Conservation (phyloP, 75 land plant genomes). For the Ceratopteris richardii region DNA sequence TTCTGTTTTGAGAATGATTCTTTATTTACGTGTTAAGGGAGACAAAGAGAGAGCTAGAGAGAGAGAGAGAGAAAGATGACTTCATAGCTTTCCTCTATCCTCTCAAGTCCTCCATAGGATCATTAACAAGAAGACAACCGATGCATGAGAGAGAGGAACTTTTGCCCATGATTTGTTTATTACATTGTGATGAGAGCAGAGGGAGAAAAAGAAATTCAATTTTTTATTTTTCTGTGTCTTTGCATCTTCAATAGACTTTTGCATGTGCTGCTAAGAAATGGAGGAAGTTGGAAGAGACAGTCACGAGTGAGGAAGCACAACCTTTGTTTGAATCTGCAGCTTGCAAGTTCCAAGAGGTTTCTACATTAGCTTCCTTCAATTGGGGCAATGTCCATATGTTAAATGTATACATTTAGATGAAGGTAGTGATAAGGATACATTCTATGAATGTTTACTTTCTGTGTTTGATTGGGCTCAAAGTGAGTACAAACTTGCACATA, state of each 20-base stretch:
- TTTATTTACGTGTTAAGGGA: too few species aligned
- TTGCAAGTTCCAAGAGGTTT: conserved; percentile 72
- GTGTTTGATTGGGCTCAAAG: conserved; percentile 74
- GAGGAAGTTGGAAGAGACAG: conserved; percentile 78
- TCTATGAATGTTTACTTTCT: conserved; percentile 32
- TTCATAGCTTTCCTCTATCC: too few species aligned
- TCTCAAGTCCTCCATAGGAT: too few species aligned
- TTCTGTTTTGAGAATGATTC: too few species aligned
- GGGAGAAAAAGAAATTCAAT: too few species aligned
- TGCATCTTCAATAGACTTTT: conserved; percentile 83
- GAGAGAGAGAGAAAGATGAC: too few species aligned
- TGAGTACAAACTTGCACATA: conserved; percentile 46
- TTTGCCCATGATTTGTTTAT: too few species aligned
- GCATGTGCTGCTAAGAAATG: conserved; percentile 77
- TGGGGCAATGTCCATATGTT: conserved; percentile 93
- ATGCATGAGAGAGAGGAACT: too few species aligned
- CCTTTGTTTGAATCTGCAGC: conserved; percentile 69
- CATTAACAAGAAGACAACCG: too few species aligned
- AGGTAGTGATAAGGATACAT: conserved; percentile 37
- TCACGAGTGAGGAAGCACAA: conserved; percentile 76
- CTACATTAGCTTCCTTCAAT: conserved; percentile 73
- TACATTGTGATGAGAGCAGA: too few species aligned
- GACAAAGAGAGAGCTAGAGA: too few species aligned
- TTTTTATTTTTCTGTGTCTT: too few species aligned
- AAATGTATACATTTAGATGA: conserved; percentile 69